Percentiles rank a stretch among this genome's conserved stretches.
Conservation (phyloP, 371 early-diverging fungal species). For the Mucor piriformis region DNA sequence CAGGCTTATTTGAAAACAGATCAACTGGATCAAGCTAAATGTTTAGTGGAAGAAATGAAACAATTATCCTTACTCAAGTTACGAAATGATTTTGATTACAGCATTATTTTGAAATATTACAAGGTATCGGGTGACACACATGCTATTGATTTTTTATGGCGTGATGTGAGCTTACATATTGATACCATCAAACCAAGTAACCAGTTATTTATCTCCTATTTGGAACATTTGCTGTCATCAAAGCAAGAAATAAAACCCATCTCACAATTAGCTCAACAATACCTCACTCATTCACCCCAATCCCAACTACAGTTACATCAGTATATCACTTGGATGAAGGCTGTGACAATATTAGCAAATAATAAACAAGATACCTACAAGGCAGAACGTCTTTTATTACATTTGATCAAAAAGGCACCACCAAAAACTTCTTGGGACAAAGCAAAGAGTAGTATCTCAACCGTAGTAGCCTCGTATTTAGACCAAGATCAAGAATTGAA, state of each 20-base stretch:
- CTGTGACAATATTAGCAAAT: conserved; percentile 3
- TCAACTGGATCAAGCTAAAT: conserved; percentile 20
- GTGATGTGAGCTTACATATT: conserved; percentile 29
- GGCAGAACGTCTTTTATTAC: conserved; percentile 19
- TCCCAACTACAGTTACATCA: conserved; percentile 5
- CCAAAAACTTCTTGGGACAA: conserved; percentile 12
- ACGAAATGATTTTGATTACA: conserved; percentile 37
- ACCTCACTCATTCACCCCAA: neutral
- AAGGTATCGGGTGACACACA: conserved; percentile 27
- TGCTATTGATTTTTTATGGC: conserved; percentile 49
- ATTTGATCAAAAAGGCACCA: conserved; percentile 20
- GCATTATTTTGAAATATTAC: conserved; percentile 35
- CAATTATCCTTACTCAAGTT: conserved; percentile 23
- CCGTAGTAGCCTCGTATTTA: conserved; percentile 24
- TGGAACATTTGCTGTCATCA: conserved; percentile 28
- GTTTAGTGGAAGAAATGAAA: conserved; percentile 34
- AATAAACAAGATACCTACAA: neutral
- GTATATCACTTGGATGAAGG: conserved; percentile 22
- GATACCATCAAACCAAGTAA: conserved; percentile 31
- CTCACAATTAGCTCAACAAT: conserved; percentile 2
- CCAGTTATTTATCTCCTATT: conserved; percentile 30
- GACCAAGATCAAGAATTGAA: conserved; percentile 28
- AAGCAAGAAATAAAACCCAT: conserved; percentile 1
- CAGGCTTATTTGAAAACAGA: conserved; percentile 33
- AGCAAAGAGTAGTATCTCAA: conserved; percentile 15